These are phyloP conservation scores for Colletotrichum melonis DNA, from an alignment of 2,329 filamentous ascomycete species.

Conservation along the genomic window DNA sequence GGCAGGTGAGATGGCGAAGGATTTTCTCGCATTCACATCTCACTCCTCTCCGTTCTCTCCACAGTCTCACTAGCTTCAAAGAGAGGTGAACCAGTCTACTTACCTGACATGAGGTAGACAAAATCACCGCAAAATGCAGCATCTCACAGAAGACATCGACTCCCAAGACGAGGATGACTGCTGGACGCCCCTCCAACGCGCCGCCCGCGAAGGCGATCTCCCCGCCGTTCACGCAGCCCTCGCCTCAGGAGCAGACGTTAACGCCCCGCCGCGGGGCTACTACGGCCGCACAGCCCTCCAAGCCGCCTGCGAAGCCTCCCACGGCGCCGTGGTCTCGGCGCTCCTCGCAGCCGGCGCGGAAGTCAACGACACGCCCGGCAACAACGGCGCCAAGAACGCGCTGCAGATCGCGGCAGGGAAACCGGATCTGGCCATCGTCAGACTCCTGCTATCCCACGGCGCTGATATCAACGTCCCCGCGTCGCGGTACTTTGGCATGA, in stretches of 20 bases:
- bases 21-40: background rate
- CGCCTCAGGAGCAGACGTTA: constrained; percentile 42
- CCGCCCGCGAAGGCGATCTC: constrained; percentile 46
- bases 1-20: background rate
- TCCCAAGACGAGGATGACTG: constrained; percentile 40
- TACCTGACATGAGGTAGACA: too few species aligned
- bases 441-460: constrained; percentile 42
- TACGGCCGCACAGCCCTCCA: constrained; percentile 51
- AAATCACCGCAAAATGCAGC: background rate
- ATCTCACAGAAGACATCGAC: background rate
- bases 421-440: constrained; percentile 40
- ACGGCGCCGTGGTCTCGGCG: constrained; percentile 40
- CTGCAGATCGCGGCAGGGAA: constrained; percentile 50
- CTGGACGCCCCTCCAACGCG: constrained; percentile 50
- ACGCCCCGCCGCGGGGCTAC: constrained; percentile 46
- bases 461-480: constrained; percentile 44
- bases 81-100: too few species aligned
- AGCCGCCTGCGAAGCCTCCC: constrained; percentile 45
- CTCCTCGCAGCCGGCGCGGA: constrained; percentile 47
- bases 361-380: constrained; percentile 47
- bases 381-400: constrained; percentile 50
- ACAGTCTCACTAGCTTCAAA: background rate
- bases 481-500: constrained; percentile 48
- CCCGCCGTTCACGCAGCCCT: constrained; percentile 41
- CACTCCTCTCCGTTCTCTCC: background rate